A percentile compares a stretch with the other conserved stretches of the same genome.
Evolutionary conservation across 129 eudicot species (phyloP).

Genomic region (Chrysanthemum lavandulifolium): DNA sequence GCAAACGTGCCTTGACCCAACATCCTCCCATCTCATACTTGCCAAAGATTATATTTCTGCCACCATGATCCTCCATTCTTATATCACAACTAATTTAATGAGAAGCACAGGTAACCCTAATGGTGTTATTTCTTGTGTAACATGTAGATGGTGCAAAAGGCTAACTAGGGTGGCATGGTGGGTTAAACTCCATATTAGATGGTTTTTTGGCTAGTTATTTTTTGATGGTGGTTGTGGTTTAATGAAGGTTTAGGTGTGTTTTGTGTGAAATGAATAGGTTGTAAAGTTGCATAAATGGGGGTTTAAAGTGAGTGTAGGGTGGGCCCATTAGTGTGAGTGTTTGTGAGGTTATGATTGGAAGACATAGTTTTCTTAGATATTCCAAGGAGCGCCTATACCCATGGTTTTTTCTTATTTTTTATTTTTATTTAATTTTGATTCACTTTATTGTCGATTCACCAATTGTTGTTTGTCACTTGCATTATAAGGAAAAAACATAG

Average conservation of each 20-base stretch:
- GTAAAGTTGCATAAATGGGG: constrained; percentile 12
- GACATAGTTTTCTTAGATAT: constrained; percentile 24
- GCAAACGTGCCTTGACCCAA: constrained; percentile 91
- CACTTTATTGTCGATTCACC: neutral
- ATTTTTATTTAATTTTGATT: neutral
- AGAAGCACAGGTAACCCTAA: too few species aligned
- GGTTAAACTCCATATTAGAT: constrained; percentile 5
- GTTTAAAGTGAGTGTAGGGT: constrained; percentile 12
- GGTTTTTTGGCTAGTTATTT: neutral
- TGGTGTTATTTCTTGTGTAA: too few species aligned
- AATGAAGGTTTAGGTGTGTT: neutral
- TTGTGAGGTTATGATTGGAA: constrained; percentile 28
- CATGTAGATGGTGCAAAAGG: too few species aligned
- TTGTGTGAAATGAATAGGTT: neutral
- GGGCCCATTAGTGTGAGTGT: constrained; percentile 17
- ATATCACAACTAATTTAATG: neutral
- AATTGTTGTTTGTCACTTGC: constrained; percentile 20
- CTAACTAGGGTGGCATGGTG: neutral
- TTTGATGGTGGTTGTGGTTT: neutral
- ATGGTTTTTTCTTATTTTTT: neutral
- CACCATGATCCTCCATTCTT: constrained; percentile 25
- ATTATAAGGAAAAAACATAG: neutral
- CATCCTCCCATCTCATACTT: constrained; percentile 82
- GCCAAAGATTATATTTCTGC: constrained; percentile 48
- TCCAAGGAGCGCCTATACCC: constrained; percentile 31